Percentiles rank a stretch among this genome's conserved stretches.
Conservation (phyloP, 2,329 filamentous ascomycete genomes). For the Macrophomina phaseolina region DNA sequence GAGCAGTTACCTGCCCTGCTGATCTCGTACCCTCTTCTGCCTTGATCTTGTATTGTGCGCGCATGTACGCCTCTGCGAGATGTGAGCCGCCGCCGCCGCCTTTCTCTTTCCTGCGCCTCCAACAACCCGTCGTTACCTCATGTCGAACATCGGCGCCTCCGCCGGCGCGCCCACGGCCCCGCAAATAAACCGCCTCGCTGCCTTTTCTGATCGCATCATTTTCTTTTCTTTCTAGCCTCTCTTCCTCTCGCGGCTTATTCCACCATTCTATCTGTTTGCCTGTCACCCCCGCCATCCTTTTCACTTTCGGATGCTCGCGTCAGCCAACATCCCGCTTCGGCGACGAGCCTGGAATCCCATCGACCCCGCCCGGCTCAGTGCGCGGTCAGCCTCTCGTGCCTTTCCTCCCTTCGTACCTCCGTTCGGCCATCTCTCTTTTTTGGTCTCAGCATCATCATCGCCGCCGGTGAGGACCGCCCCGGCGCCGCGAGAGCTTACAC, state of each 20-base stretch:
- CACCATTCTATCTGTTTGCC: neutral
- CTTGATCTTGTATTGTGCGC: neutral
- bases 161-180: neutral
- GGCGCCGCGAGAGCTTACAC: neutral
- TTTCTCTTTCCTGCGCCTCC: neutral
- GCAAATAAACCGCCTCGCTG: neutral
- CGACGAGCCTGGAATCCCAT: neutral
- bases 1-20: neutral
- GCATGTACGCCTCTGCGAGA: neutral
- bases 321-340: slow-evolving; percentile 4
- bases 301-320: slow-evolving; percentile 4
- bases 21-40: neutral
- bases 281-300: neutral
- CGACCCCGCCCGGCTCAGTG: neutral
- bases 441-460: neutral
- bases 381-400: neutral
- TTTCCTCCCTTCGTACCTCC: neutral
- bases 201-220: neutral
- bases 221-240: neutral
- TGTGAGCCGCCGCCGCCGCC: slow-evolving; percentile 2
- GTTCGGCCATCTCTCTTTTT: neutral
- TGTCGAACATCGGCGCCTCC: neutral
- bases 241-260: neutral
- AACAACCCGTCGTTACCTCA: slow-evolving; percentile 20
- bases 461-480: neutral